These are phyloP conservation scores for Vaccinium darrowii DNA, from an alignment of 148 eudicot species.

Conservation along the genomic window DNA sequence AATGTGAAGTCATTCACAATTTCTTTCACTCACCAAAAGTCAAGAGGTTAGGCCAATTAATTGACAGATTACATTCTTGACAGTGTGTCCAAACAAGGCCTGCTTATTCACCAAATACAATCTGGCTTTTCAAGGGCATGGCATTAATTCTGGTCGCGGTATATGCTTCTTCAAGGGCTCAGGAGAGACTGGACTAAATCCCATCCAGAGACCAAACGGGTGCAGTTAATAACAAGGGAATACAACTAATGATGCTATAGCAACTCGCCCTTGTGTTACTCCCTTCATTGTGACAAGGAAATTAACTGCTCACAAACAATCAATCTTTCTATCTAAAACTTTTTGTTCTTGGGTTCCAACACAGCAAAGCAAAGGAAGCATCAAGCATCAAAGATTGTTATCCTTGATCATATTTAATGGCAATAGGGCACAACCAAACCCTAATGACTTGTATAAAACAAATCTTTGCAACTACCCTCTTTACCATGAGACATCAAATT, in stretches of 20 bases:
- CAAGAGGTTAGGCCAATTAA: neutral
- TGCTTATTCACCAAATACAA: neutral
- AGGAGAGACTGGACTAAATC: neutral
- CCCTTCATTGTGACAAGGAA: neutral
- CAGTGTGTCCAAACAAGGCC: neutral
- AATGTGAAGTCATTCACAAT: neutral
- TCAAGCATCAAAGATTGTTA: neutral
- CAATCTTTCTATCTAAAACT: neutral
- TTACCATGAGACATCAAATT: too few species aligned
- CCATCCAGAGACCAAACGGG: neutral
- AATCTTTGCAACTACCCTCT: neutral
- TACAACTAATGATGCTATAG: neutral
- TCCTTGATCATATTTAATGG: too few species aligned
- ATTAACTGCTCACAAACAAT: neutral
- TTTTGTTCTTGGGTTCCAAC: neutral
- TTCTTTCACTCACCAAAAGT: neutral
- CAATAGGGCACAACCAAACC: too few species aligned
- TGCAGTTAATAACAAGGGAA: neutral
- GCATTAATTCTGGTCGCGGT: too few species aligned
- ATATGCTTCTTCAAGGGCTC: neutral
- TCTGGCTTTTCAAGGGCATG: neutral
- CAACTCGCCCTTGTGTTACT: neutral
- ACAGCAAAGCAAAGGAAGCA: neutral
- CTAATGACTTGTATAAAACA: neutral
- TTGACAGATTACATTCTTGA: neutral